Conservation (phyloP, 2,329 filamentous ascomycete species). For the Albifimbria verrucaria region DNA sequence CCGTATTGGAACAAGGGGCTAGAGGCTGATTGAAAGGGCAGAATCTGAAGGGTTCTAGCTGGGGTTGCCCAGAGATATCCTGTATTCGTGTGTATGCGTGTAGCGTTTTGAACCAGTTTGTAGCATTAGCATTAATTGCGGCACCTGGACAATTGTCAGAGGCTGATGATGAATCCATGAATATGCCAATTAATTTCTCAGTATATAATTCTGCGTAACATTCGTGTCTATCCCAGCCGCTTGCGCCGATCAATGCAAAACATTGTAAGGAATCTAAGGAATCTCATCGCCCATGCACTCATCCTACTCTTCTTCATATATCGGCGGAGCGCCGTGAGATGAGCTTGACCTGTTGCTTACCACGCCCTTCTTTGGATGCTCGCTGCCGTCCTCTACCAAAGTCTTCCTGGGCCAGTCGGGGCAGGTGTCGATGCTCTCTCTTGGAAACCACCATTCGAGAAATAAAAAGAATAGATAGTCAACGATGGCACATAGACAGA, state of each 20-base stretch:
- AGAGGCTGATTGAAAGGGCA: slow-evolving; percentile 8
- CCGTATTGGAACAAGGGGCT: slow-evolving; percentile 31
- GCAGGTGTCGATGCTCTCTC: slow-evolving; percentile 83
- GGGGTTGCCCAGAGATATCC: neutral
- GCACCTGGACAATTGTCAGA: neutral
- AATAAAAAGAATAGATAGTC: slow-evolving; percentile 90
- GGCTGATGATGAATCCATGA: neutral
- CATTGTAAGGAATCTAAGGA: too few species aligned
- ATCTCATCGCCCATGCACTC: too few species aligned
- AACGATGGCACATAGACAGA: slow-evolving; percentile 89
- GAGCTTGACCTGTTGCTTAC: slow-evolving; percentile 30
- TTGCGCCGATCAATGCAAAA: too few species aligned
- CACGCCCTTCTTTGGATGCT: slow-evolving; percentile 20
- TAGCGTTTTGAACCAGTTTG: neutral
- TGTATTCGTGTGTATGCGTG: neutral
- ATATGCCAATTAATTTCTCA: neutral
- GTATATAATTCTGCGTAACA: too few species aligned
- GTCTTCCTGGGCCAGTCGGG: slow-evolving; percentile 86
- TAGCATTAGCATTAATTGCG: neutral
- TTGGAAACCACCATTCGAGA: slow-evolving; percentile 81
- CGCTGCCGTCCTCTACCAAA: slow-evolving; percentile 25
- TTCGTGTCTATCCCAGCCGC: too few species aligned
- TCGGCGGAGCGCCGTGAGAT: slow-evolving; percentile 18
- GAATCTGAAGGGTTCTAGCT: slow-evolving; percentile 2
- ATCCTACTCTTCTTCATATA: neutral